phyloP scores from a whole-genome alignment of 306 rosid genomes.

The Rosa rugosa region DNA sequence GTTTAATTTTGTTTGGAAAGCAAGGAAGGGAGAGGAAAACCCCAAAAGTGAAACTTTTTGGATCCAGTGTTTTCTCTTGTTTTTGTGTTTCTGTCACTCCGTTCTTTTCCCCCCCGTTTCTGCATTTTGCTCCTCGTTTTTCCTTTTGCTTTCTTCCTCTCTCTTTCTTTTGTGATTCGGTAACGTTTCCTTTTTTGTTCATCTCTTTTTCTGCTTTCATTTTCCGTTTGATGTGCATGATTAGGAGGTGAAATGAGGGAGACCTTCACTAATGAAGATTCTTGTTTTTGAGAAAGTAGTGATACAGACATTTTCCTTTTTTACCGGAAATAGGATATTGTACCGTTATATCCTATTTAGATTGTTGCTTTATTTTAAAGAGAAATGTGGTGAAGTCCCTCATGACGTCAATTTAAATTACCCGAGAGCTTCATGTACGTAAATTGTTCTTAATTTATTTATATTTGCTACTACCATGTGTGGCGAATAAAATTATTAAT shows the following conservation, averaged over 20 bases:
- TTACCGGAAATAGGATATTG: not conserved
- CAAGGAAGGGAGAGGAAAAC: slow-evolving; percentile 38
- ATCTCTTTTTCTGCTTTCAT: not conserved
- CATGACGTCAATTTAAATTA: too few species aligned
- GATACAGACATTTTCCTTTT: not conserved
- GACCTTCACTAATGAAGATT: not conserved
- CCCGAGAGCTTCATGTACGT: too few species aligned
- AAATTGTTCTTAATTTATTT: too few species aligned
- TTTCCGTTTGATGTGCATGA: not conserved
- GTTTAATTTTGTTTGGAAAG: slow-evolving; percentile 37
- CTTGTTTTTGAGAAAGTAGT: not conserved
- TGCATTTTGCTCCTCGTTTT: not conserved
- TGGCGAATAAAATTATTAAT: too few species aligned
- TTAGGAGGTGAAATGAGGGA: not conserved
- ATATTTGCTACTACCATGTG: too few species aligned
- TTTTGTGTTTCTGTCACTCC: slow-evolving; percentile 16
- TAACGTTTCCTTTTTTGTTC: not conserved
- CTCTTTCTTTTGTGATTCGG: not conserved
- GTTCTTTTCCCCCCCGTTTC: slow-evolving; percentile 23
- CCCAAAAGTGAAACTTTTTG: slow-evolving; percentile 30
- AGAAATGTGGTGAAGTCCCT: too few species aligned
- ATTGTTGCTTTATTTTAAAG: too few species aligned
- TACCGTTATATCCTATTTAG: not conserved
- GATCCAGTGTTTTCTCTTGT: slow-evolving; percentile 43
- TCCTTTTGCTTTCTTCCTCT: not conserved